phyloP scores from a whole-genome alignment of 768 basidiomycete species.

The Calvatia gigantea region DNA sequence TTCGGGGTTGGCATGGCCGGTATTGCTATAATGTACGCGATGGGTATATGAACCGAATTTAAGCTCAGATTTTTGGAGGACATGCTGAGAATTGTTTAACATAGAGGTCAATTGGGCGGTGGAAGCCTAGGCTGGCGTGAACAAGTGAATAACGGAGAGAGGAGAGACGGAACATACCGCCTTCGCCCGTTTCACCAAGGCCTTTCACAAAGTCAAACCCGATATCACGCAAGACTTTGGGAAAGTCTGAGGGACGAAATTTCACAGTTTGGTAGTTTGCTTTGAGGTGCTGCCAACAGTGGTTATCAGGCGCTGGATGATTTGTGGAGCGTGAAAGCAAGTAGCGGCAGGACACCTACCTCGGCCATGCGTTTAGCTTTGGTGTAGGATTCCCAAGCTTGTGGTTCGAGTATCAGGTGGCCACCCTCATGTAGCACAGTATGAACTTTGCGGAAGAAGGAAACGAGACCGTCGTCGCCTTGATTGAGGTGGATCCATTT shows the following conservation, averaged over 20 bases:
- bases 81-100: too few species aligned
- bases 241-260: constrained; percentile 65
- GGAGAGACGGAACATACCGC: constrained; percentile 41
- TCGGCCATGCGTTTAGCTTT: constrained; percentile 71
- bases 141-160: constrained; percentile 4
- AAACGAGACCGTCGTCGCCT: constrained; percentile 67
- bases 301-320: neutral
- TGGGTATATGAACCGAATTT: too few species aligned
- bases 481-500: constrained; percentile 92
- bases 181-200: constrained; percentile 58
- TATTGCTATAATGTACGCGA: too few species aligned
- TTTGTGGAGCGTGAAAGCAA: neutral
- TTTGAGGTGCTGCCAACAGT: constrained; percentile 41
- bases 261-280: constrained; percentile 54
- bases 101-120: constrained; percentile 63
- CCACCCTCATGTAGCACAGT: constrained; percentile 59
- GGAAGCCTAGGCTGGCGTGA: constrained; percentile 43
- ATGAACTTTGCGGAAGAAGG: constrained; percentile 65
- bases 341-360: too few species aligned
- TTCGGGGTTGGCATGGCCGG: too few species aligned
- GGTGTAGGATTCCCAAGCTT: constrained; percentile 80
- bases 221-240: constrained; percentile 45
- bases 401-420: constrained; percentile 75
- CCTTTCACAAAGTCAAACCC: constrained; percentile 55
- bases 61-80: too few species aligned